phyloP scores from a whole-genome alignment of 371 early-diverging fungal species.

The Parasitella parasitica region DNA sequence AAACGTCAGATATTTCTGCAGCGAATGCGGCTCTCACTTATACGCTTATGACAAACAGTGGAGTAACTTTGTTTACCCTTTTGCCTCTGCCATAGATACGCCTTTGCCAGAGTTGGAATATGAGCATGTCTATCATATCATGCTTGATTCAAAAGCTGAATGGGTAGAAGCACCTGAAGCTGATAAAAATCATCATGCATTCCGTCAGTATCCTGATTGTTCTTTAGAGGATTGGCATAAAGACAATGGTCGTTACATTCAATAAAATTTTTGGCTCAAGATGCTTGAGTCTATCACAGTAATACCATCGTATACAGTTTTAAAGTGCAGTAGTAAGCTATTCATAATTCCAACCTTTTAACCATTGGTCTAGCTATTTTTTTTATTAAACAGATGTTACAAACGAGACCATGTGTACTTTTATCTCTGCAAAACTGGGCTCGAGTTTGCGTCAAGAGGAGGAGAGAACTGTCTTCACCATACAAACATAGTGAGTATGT shows the following conservation, averaged over 20 bases:
- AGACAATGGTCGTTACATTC: conserved; percentile 2
- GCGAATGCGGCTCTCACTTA: conserved; percentile 44
- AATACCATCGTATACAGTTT: too few relatives aligned
- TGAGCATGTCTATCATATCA: conserved; percentile 31
- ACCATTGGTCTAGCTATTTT: too few relatives aligned
- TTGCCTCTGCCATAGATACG: conserved; percentile 48
- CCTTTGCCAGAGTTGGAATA: conserved; percentile 21
- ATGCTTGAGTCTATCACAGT: too few relatives aligned
- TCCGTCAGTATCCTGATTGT: conserved; percentile 36
- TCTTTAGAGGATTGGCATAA: conserved; percentile 53
- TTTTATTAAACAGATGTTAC: too few relatives aligned
- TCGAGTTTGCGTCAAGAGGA: too few relatives aligned
- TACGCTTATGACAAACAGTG: conserved; percentile 39
- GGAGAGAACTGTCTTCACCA: too few relatives aligned
- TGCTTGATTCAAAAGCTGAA: conserved; percentile 38
- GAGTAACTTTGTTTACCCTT: conserved; percentile 38
- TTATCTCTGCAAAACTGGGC: too few relatives aligned
- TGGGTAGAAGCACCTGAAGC: conserved; percentile 33
- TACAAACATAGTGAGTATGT: too few relatives aligned
- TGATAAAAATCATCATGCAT: conserved; percentile 15
- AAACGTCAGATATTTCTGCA: conserved; percentile 45
- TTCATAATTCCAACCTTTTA: too few relatives aligned
- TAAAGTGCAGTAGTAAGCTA: too few relatives aligned
- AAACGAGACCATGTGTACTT: too few relatives aligned
- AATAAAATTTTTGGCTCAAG: neutral